Evolutionary conservation across 768 basidiomycete genomes (phyloP), one percentile per base, ranked within the genome.

Genomic region (Nidula microcarpa): DNA sequence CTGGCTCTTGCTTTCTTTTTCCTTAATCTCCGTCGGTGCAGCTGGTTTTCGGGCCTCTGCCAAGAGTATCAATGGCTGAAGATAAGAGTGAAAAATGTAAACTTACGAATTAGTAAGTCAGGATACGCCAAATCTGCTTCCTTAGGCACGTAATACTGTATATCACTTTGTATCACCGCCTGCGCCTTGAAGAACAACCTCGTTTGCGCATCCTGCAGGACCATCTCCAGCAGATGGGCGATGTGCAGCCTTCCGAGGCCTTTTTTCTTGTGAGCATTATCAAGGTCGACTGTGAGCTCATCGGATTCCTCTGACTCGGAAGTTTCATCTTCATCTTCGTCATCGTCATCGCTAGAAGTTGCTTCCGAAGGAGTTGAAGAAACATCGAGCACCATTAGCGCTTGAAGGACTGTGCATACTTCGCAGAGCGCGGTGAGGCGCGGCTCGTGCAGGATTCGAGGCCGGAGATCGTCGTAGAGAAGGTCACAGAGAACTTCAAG

Each of bases 151-250:
- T 89, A 98, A 61, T 91, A 86, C 57, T 87, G 75, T 35, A 98
- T 92, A 49, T 98, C 96, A 33, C 82, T 80, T 62, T 94, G 90
- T 33, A 99, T 84, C 44, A 97, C 79, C 1, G 91, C 82, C 68
- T 98, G 95, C 5, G 95, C 95, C 65, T 97, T 90, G 80, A 98
- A 98, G 61, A 98, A 94, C 45, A 98, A 68, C 51, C 94, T 73
- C 10, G 97, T 98, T 74, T 98, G 96, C 1, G 95, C 94, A 64
- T 98, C 96, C 65, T 98, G 95, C 30, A 98, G 69, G 0, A 98
- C 87, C 85, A 94, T 92, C 63, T 88, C 82, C 46, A 98, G 71
- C 2, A 98, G 72, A 43, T 87, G 81, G 52, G 85, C 85, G 59
- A 92, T 91, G 57, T 95, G 90, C 46, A 98, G 72, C 48, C 78